These are phyloP conservation scores for Verbena officinalis DNA, from an alignment of 257 asterid species.

Conservation along the genomic window DNA sequence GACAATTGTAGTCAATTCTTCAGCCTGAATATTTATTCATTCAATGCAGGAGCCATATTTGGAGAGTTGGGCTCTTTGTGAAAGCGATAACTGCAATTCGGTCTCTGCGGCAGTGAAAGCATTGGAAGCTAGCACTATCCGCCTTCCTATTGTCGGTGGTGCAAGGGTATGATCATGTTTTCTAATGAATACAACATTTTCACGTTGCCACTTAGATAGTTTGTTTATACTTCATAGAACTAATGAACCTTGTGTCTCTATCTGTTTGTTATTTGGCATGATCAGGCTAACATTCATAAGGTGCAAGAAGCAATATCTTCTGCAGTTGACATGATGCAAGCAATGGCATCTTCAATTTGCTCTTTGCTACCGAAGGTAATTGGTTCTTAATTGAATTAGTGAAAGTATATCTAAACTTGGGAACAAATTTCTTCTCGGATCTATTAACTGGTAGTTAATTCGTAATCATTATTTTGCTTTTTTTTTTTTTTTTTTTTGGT, in stretches of 20 bases:
- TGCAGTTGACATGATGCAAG: conserved; percentile 82
- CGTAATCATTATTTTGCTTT: too few species aligned
- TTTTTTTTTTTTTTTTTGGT: too few species aligned
- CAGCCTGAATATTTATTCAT: conserved; percentile 15
- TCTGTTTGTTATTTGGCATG: conserved; percentile 4
- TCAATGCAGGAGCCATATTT: conserved; percentile 60
- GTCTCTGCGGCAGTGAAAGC: conserved; percentile 62
- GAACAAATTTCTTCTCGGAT: too few species aligned
- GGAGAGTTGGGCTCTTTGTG: conserved; percentile 62
- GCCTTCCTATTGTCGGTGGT: conserved; percentile 74
- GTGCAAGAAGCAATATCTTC: conserved; percentile 70
- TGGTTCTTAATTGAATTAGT: conserved; percentile 12
- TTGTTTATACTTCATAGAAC: conserved; percentile 19
- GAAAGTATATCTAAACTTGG: conserved; percentile 8
- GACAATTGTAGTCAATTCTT: too few species aligned
- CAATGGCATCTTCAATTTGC: conserved; percentile 71
- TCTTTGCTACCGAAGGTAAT: conserved; percentile 61
- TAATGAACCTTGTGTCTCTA: not conserved
- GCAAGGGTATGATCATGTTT: conserved; percentile 58
- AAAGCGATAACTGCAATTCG: conserved; percentile 57
- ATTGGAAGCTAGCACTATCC: conserved; percentile 65
- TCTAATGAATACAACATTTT: not conserved
- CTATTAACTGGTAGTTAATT: not conserved
- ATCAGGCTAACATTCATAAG: conserved; percentile 69
- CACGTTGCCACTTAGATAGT: not conserved